A percentile compares a stretch with the other conserved stretches of the same genome.
These are phyloP conservation scores for Lactarius deliciosus DNA, from an alignment of 768 basidiomycete genomes.

Conservation along the genomic window DNA sequence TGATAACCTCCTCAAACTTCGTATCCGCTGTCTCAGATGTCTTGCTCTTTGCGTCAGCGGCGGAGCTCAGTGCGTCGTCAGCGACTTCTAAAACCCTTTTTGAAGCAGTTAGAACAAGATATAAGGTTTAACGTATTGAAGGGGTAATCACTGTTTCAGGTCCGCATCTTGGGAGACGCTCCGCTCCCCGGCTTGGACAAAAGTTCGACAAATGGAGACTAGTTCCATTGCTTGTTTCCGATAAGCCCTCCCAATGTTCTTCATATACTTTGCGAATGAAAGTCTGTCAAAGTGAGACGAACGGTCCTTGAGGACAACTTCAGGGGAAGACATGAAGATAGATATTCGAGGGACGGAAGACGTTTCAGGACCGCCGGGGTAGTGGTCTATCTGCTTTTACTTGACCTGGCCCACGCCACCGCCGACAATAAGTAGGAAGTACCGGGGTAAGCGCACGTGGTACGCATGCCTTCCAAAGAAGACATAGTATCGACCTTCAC, in stretches of 20 bases:
- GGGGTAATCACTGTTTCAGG: background rate
- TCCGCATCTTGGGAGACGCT: background rate
- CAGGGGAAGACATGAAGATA: too few relatives aligned
- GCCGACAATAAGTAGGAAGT: too few relatives aligned
- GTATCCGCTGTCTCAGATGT: background rate
- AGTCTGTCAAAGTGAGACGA: background rate
- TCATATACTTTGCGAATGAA: slow-evolving; percentile 3
- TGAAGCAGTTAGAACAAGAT: background rate
- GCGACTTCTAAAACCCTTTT: slow-evolving; percentile 2
- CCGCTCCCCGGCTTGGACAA: background rate
- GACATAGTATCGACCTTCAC: too few relatives aligned
- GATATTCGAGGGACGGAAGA: too few relatives aligned
- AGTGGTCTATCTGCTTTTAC: too few relatives aligned
- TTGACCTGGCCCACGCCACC: too few relatives aligned
- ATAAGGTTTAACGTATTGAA: background rate
- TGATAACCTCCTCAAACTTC: background rate
- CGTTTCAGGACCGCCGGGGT: too few relatives aligned
- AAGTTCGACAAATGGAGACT: background rate
- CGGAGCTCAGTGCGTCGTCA: slow-evolving; percentile 6
- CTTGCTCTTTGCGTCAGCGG: background rate
- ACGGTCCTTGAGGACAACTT: too few relatives aligned
- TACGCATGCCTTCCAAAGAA: too few relatives aligned
- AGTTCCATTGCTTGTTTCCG: slow-evolving; percentile 14
- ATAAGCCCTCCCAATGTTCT: slow-evolving; percentile 9
- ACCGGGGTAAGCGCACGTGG: too few relatives aligned